Base-by-base conservation (phyloP, 495 filamentous ascomycete species). In the Daldinia loculata region DNA sequence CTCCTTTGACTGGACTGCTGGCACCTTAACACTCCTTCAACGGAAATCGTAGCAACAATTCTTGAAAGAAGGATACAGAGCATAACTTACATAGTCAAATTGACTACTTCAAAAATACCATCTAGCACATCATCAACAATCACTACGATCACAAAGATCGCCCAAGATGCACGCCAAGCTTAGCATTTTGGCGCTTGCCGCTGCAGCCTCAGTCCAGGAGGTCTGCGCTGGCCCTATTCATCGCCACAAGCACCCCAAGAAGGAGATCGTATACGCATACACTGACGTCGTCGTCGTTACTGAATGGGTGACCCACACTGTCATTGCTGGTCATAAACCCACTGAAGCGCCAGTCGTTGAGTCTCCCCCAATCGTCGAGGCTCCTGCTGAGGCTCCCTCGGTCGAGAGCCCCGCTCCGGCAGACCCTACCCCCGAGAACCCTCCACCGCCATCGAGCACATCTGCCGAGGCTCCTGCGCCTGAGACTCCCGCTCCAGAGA, bases 251-350 rank as follows among this genome's bases (percentile, higher is more conserved):
- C 76, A 78, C 56, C 71, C 66, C 26, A 75, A 76, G 74, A 72
- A 67, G 15, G 76, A 74, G 0, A 52, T 76, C 55, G 70, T 68
- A 41, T 76, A 55, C 41, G 71, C 69, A 12, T 64, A 60, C 8
- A 76, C 76, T 19, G 76, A 78, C 61, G 71, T 70, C 24, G 70
- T 76, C n/a, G 24, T 76, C 43, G 41, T 76, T 26, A 78, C 76
- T 48, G 74, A 78, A 6, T 75, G 65, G 24, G 63, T 70, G n/a
- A 74, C 70, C 17, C 55, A 68, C 14, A 76, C 74, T 14, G 74
- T 76, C 19, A 68, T 67, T 26, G 62, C 39, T 19, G 43, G 43
- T 11, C 43, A 11, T 48, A 1, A 48, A 5, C 26, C 50, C 26
- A 53, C 50, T 14, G 24, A 22, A 22, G 43, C 43, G 8, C 43